These are phyloP conservation scores for Yarrowia phangngaensis DNA, from an alignment of 805 yeast species.

Conservation along the genomic window DNA sequence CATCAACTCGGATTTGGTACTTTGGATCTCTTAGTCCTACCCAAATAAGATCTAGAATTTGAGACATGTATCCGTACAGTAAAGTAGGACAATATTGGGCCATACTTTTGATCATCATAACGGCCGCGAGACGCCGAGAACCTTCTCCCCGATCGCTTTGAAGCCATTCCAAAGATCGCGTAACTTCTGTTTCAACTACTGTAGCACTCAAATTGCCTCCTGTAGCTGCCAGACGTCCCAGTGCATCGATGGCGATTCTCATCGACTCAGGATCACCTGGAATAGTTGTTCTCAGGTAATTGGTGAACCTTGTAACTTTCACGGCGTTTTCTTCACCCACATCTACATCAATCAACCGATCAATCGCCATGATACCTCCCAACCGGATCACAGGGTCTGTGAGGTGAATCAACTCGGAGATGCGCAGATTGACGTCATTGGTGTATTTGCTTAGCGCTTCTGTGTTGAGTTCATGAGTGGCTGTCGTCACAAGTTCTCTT, in stretches of 20 bases:
- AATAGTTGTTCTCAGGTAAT: conserved; percentile 73
- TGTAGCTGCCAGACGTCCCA: conserved; percentile 84
- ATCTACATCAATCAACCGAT: conserved; percentile 78
- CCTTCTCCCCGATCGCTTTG: conserved; percentile 81
- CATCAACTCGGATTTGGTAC: conserved; percentile 68
- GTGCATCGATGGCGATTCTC: conserved; percentile 78
- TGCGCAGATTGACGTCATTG: conserved; percentile 79
- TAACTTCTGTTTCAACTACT: conserved; percentile 88
- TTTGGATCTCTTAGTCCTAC: conserved; percentile 78
- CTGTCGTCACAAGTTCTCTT: conserved; percentile 10
- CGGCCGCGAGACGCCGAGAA: conserved; percentile 80
- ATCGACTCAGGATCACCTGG: conserved; percentile 80
- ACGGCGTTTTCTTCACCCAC: conserved; percentile 79
- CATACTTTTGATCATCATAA: conserved; percentile 72
- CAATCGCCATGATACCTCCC: conserved; percentile 90
- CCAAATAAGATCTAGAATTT: conserved; percentile 82
- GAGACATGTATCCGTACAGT: conserved; percentile 70
- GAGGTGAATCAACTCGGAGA: conserved; percentile 79
- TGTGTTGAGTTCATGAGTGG: conserved; percentile 21
- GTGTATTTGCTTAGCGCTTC: conserved; percentile 52
- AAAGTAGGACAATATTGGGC: conserved; percentile 85
- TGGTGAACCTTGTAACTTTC: conserved; percentile 87
- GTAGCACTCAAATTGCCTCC: conserved; percentile 89
- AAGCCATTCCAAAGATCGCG: conserved; percentile 84
- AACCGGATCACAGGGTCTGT: conserved; percentile 66